These are phyloP conservation scores for Acrodontium crateriforme DNA, from an alignment of 2,329 filamentous ascomycete genomes.

Conservation along the genomic window DNA sequence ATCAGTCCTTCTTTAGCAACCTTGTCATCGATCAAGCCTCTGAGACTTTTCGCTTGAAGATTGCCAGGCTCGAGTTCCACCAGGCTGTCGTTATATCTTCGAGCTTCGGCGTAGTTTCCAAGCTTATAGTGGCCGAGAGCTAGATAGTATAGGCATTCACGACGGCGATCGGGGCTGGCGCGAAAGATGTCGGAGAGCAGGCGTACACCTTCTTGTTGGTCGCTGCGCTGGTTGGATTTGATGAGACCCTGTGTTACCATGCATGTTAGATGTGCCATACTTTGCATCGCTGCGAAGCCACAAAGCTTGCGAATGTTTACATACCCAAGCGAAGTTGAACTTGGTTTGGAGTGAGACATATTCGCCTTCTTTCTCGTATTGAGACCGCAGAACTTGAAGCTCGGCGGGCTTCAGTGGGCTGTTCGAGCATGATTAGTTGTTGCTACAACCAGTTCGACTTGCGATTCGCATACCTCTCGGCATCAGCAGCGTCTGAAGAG, in stretches of 20 bases:
- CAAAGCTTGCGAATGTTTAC: no score
- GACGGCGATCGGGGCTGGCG: conserved; percentile 75
- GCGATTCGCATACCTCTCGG: conserved; percentile 84
- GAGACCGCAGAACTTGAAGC: conserved; percentile 78
- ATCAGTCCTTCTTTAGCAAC: conserved; percentile 88
- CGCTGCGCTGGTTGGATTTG: conserved; percentile 69
- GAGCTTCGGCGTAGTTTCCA: conserved; percentile 89
- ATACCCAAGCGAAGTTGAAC: conserved; percentile 98
- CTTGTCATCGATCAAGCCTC: conserved; percentile 84
- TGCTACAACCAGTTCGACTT: no score
- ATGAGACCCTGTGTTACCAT: conserved; percentile 64
- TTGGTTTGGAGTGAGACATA: conserved; percentile 96
- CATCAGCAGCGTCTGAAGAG: conserved; percentile 78
- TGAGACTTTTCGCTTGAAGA: conserved; percentile 76
- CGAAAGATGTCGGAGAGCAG: conserved; percentile 95
- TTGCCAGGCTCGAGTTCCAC: conserved; percentile 85
- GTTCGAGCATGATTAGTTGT: no score
- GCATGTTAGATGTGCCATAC: no score
- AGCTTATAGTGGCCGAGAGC: conserved; percentile 97
- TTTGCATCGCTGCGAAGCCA: neutral
- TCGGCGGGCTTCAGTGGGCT: conserved; percentile 85
- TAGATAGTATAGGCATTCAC: conserved; percentile 97
- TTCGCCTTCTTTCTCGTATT: conserved; percentile 95
- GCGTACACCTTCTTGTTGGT: conserved; percentile 89
- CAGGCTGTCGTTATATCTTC: conserved; percentile 85